Evolutionary conservation across 2,329 filamentous ascomycete genomes (phyloP), one percentile per base, ranked within the genome.

Genomic region (Hypoxylon sp.): DNA sequence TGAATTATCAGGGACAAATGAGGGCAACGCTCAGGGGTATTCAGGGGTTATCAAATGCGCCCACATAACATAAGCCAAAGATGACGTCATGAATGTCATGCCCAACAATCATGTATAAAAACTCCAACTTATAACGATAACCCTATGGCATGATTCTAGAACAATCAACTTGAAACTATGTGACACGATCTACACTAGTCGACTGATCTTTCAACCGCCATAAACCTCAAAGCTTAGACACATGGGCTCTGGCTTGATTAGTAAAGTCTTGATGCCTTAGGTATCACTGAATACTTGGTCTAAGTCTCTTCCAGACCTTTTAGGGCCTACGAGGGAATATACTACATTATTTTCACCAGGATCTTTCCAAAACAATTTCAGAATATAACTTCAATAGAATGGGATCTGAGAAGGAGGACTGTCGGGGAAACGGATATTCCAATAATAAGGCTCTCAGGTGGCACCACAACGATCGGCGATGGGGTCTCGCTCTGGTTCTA

Each of bases 371-470:
- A 22, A 8, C 5, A n/a, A 4, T 13, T 14, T 1, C 5, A 33
- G 10, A 44, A 22, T 3, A 11, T 14, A 42, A 5, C 9, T 33
- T 11, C 5, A 13, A 3, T n/a, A 24, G 13, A 19, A 60, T 60
- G 59, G 26, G 24, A 19, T 11, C 14, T 14, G 50, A 52, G 39
- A 65, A 68, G n/a, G 31, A 54, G n/a, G 33, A 31, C 11, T 22
- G 24, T 24, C 24, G 52, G 29, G 3, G 14, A 3, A 26, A 17
- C 14, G 39, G 50, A 14, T 35, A 54, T 2, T 11, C 17, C 33
- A 24, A 52, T 42, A 19, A 11, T 4, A 31, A 10, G n/a, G 5
- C 22, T 11, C 14, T n/a, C 19, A 24, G 55, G 11, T 33, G 24
- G 13, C 46, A 33, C 19, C 19, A 19, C 14, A 26, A 22, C 19